Percentiles rank a stretch among this genome's conserved stretches.
These are phyloP conservation scores for Echites panduratus DNA, from an alignment of 257 asterid species.

Conservation along the genomic window DNA sequence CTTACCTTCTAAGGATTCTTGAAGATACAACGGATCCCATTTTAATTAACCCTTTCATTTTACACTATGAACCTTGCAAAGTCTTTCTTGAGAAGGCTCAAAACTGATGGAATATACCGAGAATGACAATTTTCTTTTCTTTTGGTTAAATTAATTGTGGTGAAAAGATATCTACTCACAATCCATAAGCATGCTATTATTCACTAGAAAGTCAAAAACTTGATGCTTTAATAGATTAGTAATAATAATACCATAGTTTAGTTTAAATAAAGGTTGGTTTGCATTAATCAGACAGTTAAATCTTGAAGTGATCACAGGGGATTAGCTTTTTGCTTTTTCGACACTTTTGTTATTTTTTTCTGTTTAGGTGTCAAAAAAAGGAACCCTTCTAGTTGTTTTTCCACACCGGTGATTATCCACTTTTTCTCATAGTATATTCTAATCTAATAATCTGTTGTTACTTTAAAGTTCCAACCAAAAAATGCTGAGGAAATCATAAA, in stretches of 20 bases:
- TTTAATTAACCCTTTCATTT: too few relatives aligned
- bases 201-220: constrained; percentile 9
- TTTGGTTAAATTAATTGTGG: background rate
- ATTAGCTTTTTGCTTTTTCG: background rate
- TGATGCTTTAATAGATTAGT: background rate
- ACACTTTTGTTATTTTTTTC: background rate
- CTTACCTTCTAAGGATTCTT: constrained; percentile 25
- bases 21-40: too few relatives aligned
- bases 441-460: background rate
- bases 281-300: constrained; percentile 20
- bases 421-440: background rate
- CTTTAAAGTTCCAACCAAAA: constrained; percentile 6
- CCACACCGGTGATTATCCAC: background rate
- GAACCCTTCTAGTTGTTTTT: background rate
- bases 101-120: too few relatives aligned
- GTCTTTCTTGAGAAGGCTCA: too few relatives aligned
- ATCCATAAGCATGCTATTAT: background rate
- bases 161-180: background rate
- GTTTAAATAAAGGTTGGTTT: background rate
- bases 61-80: too few relatives aligned
- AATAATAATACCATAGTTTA: too few relatives aligned
- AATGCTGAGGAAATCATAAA: background rate
- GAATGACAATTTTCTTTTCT: constrained; percentile 3
- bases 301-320: background rate
- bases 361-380: constrained; percentile 8